phyloP scores from a whole-genome alignment of 1,284 basidiomycete species.

The Fistulinella cinereoalba region DNA sequence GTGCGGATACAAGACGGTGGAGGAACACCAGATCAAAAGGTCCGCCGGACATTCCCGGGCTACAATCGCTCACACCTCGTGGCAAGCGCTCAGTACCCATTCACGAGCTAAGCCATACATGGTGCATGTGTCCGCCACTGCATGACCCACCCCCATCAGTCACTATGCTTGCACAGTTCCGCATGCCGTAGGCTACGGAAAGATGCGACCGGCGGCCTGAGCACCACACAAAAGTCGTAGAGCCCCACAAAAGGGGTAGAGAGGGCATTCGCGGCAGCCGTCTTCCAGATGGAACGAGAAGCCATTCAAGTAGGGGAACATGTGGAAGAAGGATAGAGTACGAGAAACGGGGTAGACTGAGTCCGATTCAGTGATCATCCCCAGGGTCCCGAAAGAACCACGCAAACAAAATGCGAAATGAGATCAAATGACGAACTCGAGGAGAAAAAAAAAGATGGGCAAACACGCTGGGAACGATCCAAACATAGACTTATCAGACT shows the following conservation, averaged over 20 bases:
- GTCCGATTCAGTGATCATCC: conserved; percentile 6
- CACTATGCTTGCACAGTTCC: conserved; percentile 25
- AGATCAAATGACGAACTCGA: conserved; percentile 8
- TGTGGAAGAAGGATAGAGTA: no score
- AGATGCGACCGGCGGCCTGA: conserved; percentile 19
- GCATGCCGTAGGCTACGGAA: conserved; percentile 28
- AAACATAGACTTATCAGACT: conserved; percentile 19
- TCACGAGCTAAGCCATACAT: conserved; percentile 15
- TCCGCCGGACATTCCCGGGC: conserved; percentile 26
- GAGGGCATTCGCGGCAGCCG: conserved; percentile 7
- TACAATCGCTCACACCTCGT: conserved; percentile 24
- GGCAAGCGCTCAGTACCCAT: conserved; percentile 12
- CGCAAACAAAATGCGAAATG: conserved; percentile 5
- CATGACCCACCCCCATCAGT: conserved; percentile 29
- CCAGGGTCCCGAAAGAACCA: conserved; percentile 11
- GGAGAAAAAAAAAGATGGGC: conserved; percentile 1
- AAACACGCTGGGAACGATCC: conserved; percentile 2
- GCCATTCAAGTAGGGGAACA: conserved; percentile 9
- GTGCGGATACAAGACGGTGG: conserved; percentile 22
- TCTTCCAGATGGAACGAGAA: conserved; percentile 15
- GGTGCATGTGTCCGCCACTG: conserved; percentile 20
- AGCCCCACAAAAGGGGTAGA: conserved; percentile 7
- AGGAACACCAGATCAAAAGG: conserved; percentile 15
- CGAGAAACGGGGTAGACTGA: conserved; percentile 5
- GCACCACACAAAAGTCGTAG: conserved; percentile 15